Base-by-base conservation (phyloP, 2,329 filamentous ascomycete species). In the Herpotrichia juniperi region DNA sequence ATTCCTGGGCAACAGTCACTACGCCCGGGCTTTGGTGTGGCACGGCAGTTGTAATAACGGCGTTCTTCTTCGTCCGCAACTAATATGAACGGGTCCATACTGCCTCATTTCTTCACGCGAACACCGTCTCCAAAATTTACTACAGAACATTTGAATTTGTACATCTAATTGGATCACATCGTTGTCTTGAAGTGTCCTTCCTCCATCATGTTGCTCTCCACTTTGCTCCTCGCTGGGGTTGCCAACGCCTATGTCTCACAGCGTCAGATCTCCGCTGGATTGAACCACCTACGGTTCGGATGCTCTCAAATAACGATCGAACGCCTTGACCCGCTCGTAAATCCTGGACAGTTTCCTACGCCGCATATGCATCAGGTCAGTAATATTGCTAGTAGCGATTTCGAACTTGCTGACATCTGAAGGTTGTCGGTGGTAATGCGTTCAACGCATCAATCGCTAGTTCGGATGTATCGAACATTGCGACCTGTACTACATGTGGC, bases 261-360 rank as follows among this genome's bases (percentile, higher is more conserved):
- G 17, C 26, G 26, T 7, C 26, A 28, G 26, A 28, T 28, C 12
- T 7, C 7, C 12, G 32, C 32, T 19, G 49, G 50, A 4, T 24
- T 56, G 5, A 53, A 53, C 42, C 49, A 53, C 26, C 42, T 58
- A 2, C 55, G 55, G 1, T 58, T 58, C 16, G 55, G 55, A 25
- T 58, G 55, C 46, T 51, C 55, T 3, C 55, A 53, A 22, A 47
- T 55, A 24, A 52, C 52, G 17, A 40, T 58, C 43, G 50, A 58
- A 25, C 55, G 55, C 12, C 45, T 58, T 19, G 55, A 58, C 28
- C 55, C 55, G 4, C 46, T 62, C 28, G 68, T 71, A 34, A 67
- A 67, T 50, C 69, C 71, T 1, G 69, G 71, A 11, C 32, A 43
- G 35, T 10, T 22, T 21, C 42, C 42, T 12, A 42, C 46, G 16